Evolutionary conservation across 2,329 filamentous ascomycete genomes (phyloP).

Genomic region (Zymoseptoria brevis): DNA sequence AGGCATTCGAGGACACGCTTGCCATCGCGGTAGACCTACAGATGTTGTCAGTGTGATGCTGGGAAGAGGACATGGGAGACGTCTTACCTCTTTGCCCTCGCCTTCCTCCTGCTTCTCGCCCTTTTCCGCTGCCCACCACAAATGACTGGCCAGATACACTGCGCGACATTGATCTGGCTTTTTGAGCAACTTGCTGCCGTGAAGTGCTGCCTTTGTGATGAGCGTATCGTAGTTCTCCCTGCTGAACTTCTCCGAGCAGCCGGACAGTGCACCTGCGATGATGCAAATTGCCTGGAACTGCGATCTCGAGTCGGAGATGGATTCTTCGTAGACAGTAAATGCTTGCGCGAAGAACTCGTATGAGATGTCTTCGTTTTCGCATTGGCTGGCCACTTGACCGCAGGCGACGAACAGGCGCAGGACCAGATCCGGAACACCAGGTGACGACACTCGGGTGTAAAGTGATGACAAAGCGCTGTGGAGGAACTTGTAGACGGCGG

Average conservation of each 20-base stretch:
- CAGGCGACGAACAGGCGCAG: slow-evolving; percentile 85
- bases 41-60: slow-evolving; percentile 1
- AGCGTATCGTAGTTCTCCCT: slow-evolving; percentile 98
- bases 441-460: slow-evolving; percentile 66
- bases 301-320: slow-evolving; percentile 87
- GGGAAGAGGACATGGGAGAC: neutral
- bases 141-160: slow-evolving; percentile 89
- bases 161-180: slow-evolving; percentile 97
- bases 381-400: slow-evolving; percentile 86
- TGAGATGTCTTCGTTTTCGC: slow-evolving; percentile 85
- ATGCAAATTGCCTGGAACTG: slow-evolving; percentile 98
- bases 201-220: slow-evolving; percentile 94
- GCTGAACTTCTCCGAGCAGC: slow-evolving; percentile 72
- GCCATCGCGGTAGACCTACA: slow-evolving; percentile 86
- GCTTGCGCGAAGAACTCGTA: slow-evolving; percentile 99
- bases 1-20: slow-evolving; percentile 95
- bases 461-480: slow-evolving; percentile 80
- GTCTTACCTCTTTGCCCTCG: slow-evolving; percentile 24
- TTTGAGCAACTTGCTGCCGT: slow-evolving; percentile 92
- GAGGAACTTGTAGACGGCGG: slow-evolving; percentile 89
- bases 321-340: slow-evolving; percentile 96
- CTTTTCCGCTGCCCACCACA: slow-evolving; percentile 94
- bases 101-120: slow-evolving; percentile 60
- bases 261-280: slow-evolving; percentile 80
- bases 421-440: slow-evolving; percentile 76